These are phyloP conservation scores for Suillus clintonianus DNA, from an alignment of 768 basidiomycete species.

Conservation along the genomic window DNA sequence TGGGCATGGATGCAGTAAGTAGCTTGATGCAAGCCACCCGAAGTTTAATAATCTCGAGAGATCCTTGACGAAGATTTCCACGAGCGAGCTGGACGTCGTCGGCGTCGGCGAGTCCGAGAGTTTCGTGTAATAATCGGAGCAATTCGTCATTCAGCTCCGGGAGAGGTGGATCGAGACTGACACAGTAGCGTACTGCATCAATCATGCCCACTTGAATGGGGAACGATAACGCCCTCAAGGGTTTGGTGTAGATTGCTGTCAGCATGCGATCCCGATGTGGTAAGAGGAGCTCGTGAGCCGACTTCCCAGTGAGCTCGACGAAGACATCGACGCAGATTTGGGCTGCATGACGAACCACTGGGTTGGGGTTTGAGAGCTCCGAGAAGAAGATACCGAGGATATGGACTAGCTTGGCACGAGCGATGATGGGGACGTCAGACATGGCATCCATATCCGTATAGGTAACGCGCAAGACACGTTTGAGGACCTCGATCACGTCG, in stretches of 20 bases:
- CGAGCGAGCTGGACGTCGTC: conserved; percentile 86
- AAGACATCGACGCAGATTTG: conserved; percentile 81
- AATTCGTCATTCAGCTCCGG: conserved; percentile 93
- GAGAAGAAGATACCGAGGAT: conserved; percentile 83
- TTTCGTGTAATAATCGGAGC: conserved; percentile 87
- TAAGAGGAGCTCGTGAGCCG: conserved; percentile 76
- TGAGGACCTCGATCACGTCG: conserved; percentile 77
- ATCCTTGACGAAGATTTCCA: conserved; percentile 73
- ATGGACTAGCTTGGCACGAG: conserved; percentile 60
- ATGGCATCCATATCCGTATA: conserved; percentile 49
- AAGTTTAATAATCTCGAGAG: conserved; percentile 81
- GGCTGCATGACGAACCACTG: conserved; percentile 80
- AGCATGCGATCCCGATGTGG: conserved; percentile 89
- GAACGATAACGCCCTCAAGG: conserved; percentile 91
- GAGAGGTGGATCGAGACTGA: conserved; percentile 85
- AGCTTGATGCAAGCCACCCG: conserved; percentile 93
- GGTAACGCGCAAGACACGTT: conserved; percentile 63
- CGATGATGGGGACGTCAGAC: conserved; percentile 41
- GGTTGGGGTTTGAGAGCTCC: conserved; percentile 86
- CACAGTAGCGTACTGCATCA: conserved; percentile 92
- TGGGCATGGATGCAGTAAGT: conserved; percentile 90
- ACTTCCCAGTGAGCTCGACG: conserved; percentile 68
- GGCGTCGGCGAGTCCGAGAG: conserved; percentile 92
- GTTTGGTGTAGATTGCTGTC: conserved; percentile 91
- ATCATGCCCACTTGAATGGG: conserved; percentile 97